Evolutionary conservation across 2,329 filamentous ascomycete species (phyloP), one percentile per base, ranked within the genome.

Genomic region (Ceratocystiopsis sp.): DNA sequence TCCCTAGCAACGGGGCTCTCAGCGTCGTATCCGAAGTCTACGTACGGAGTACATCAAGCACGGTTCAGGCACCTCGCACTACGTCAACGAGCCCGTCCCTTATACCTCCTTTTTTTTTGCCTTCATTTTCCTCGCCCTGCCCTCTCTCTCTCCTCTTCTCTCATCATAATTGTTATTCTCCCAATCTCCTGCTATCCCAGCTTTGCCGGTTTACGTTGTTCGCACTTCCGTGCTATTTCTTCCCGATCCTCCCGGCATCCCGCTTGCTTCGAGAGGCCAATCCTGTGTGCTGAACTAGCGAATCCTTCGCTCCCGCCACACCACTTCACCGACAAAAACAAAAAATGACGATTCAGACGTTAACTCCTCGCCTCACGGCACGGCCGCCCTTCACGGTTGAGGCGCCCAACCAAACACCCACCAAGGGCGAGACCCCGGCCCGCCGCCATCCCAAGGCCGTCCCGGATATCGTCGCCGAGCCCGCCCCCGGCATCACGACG

Each of bases 351-450:
- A 46, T 46, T 42, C 46, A 48, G 35, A 48, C 50, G 45, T 49
- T 65, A 46, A 49, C 56, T 38, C 63, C 65, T 42, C 68, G 68
- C 49, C 66, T 74, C 57, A 55, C 59, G 52, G 77, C 73, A 57
- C 73, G 71, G 57, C 64, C 67, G 16, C 80, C 80, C 21, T 84
- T 77, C 64, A 73, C 78, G 17, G 69, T 82, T 55, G 80, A 85
- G 54, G 75, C 69, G 7, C 66, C 80, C 16, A 78, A 73, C 53
- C 71, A 67, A 48, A 61, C 74, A 54, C 71, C 75, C 49, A 66
- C 76, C 51, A 64, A 76, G 35, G 83, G 83, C 59, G 82, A 87
- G 66, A 86, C 82, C 15, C 72, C 81, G 48, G 78, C 82, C 34
- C 78, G 81, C 52, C 71, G 82, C 45, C 73, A 82, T 57, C 70